Evolutionary conservation across 2,329 filamentous ascomycete species (phyloP), one percentile per base, ranked within the genome.

Genomic region (Herpotrichia juniperi): DNA sequence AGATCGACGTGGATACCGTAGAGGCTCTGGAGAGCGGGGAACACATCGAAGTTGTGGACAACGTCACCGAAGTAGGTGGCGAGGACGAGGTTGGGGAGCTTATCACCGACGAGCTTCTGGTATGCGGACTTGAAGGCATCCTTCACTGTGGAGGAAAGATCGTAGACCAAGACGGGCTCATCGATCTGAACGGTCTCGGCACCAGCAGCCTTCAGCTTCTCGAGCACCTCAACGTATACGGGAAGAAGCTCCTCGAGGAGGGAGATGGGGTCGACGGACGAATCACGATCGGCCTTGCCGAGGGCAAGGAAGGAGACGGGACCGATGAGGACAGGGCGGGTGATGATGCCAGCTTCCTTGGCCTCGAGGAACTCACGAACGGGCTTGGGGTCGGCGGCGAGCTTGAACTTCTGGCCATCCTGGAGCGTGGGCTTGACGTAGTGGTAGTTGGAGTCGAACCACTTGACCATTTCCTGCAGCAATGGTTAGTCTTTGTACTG

Each of bases 381-480:
- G 67, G 94, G 92, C 89, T 99, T 99, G 77, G 94, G 92, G 78
- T 88, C 88, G 67, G 85, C 80, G 58, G 83, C 79, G 59, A 99
- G 91, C 81, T 89, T 93, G 88, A 99, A 99, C 74, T 85, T 88
- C 86, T 99, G 94, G 85, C 90, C 89, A 82, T 97, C 88, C 81
- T 97, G 92, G 65, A 99, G 87, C 59, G 94, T 97, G 62, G 94
- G 94, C 88, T 97, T 97, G 82, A 97, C 94, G 79, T 99, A 99
- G 86, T 97, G 94, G 88, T 99, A 99, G 89, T 99, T 99, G 64
- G 92, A 96, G 85, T 99, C 94, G 76, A 99, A 99, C 94, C 94
- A 99, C 86, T 99, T 99, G 72, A 99, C 94, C 94, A 99, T 99
- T 86, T 99, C 94, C 82, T 83, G 54, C 25, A 54, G 7, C 44